Evolutionary conservation across 352 stramenopile species (phyloP).

Genomic region (Pythium oligandrum): DNA sequence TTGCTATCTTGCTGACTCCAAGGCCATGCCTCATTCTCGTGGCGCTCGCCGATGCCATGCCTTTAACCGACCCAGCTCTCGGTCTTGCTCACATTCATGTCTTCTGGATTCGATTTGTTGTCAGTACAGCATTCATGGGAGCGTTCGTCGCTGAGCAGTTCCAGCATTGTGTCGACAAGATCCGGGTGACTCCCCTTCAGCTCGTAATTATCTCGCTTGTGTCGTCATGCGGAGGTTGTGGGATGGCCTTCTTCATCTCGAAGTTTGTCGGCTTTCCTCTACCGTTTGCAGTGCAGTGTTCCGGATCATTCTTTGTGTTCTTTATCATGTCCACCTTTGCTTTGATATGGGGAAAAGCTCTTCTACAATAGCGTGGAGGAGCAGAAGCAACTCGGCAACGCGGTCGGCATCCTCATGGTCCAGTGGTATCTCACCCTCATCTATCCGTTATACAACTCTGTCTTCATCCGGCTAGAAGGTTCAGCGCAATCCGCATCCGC

Average conservation of each 20-base stretch:
- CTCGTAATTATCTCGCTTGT: slow-evolving; percentile 8
- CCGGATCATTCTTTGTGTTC: slow-evolving; percentile 5
- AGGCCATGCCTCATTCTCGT: too few species aligned
- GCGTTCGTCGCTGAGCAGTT: too few species aligned
- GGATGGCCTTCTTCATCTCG: slow-evolving; percentile 9
- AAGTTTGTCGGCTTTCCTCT: slow-evolving; percentile 26
- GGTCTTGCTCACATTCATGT: too few species aligned
- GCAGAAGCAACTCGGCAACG: slow-evolving; percentile 1
- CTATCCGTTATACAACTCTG: slow-evolving; percentile 5
- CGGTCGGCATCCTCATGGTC: neutral
- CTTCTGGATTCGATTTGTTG: too few species aligned
- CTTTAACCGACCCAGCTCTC: too few species aligned
- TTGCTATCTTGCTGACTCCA: too few species aligned
- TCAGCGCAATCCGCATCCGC: neutral
- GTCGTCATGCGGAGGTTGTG: neutral
- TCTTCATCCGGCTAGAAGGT: slow-evolving; percentile 1
- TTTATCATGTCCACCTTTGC: slow-evolving; percentile 1
- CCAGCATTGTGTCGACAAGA: neutral
- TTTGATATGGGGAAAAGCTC: slow-evolving; percentile 8
- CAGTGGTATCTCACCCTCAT: slow-evolving; percentile 4
- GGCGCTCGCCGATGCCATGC: too few species aligned
- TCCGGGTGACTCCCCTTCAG: slow-evolving; percentile 14
- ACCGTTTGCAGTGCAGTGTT: slow-evolving; percentile 23
- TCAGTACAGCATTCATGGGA: too few species aligned
- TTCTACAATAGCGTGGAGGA: neutral